Percentiles rank a stretch among this genome's conserved stretches.
Conservation (phyloP, 2,329 filamentous ascomycete genomes). For the Xylogone sp. region DNA sequence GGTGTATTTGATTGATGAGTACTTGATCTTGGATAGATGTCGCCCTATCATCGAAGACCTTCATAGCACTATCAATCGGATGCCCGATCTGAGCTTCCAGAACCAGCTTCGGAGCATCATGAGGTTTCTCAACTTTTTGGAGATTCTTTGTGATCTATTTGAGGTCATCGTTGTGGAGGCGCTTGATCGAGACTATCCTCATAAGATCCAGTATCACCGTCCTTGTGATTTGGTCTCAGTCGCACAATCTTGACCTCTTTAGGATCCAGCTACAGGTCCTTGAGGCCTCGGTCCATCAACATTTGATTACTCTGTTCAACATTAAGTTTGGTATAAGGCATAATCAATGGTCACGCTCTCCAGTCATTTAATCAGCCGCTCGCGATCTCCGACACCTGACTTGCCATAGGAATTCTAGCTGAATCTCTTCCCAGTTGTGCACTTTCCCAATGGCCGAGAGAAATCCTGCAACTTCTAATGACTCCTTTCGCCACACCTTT, state of each 20-base stretch:
- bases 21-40: background rate
- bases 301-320: conserved; percentile 7
- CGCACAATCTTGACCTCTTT: conserved; percentile 13
- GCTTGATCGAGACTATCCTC: conserved; percentile 1
- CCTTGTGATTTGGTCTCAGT: conserved; percentile 11
- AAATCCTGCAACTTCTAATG: too few species aligned
- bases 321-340: conserved; percentile 2
- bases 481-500: too few species aligned
- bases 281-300: conserved; percentile 9
- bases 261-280: background rate
- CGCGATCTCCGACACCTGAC: conserved; percentile 9
- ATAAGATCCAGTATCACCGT: background rate
- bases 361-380: conserved; percentile 15
- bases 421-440: too few species aligned
- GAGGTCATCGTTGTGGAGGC: conserved; percentile 5
- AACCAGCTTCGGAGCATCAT: background rate
- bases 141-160: background rate
- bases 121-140: background rate
- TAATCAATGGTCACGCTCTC: conserved; percentile 10
- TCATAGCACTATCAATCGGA: background rate
- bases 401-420: too few species aligned
- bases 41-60: background rate
- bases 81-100: conserved; percentile 14
- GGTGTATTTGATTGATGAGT: background rate
- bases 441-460: too few species aligned